phyloP scores from a whole-genome alignment of 768 basidiomycete genomes.

The Suillus spraguei region DNA sequence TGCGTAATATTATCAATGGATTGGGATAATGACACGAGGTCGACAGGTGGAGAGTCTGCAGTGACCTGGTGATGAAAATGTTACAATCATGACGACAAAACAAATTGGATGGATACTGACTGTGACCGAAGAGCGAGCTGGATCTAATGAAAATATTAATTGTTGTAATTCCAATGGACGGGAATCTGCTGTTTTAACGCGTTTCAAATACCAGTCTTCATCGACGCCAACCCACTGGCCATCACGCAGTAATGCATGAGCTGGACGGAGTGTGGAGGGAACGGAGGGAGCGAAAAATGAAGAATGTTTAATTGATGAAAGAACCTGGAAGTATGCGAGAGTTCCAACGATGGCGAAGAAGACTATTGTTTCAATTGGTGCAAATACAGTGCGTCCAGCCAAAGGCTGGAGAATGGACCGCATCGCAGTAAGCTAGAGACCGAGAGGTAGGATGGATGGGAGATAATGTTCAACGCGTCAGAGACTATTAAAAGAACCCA shows the following conservation, averaged over 20 bases:
- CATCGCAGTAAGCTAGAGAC: constrained; percentile 36
- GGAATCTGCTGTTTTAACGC: constrained; percentile 29
- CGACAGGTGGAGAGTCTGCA: constrained; percentile 37
- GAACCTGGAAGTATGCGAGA: constrained; percentile 92
- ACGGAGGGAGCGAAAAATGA: constrained; percentile 68
- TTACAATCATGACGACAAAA: not conserved
- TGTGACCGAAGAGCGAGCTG: constrained; percentile 36
- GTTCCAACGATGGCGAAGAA: constrained; percentile 88
- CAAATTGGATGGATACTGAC: constrained; percentile 24
- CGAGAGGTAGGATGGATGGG: constrained; percentile 4
- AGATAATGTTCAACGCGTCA: constrained; percentile 1
- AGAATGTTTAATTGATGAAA: constrained; percentile 88
- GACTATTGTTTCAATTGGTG: constrained; percentile 89
- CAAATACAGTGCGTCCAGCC: constrained; percentile 71
- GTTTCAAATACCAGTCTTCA: constrained; percentile 52
- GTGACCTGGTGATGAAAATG: constrained; percentile 22
- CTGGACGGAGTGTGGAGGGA: constrained; percentile 51
- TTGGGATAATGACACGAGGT: constrained; percentile 44
- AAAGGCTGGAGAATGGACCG: constrained; percentile 67
- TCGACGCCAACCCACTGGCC: constrained; percentile 66
- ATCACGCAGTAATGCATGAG: constrained; percentile 54
- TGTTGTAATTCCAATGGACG: constrained; percentile 72
- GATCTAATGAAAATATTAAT: constrained; percentile 60
- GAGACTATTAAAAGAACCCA: constrained; percentile 2
- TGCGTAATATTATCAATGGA: constrained; percentile 51